Base-by-base conservation (phyloP, 1,284 basidiomycete genomes). In the Ganoderma lingzhi region DNA sequence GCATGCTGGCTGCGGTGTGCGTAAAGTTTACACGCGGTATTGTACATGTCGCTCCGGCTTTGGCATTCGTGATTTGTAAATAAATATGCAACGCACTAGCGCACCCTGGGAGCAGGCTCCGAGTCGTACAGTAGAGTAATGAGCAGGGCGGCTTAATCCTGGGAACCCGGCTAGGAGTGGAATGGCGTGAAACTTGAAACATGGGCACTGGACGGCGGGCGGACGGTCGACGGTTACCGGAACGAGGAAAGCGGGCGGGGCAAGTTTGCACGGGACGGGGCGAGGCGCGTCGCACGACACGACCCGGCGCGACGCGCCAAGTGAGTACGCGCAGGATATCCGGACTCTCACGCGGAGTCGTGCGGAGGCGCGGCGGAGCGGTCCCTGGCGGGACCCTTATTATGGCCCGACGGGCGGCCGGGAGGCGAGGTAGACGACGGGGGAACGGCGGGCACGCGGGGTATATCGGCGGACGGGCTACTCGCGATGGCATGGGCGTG, bases 291-390 rank as follows among this genome's bases (percentile, higher is more conserved):
- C 37, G 59, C 41, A 61, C 59, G 59, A 59, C 56, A 19, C 32
- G 59, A 23, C 41, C 23, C 45, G 58, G 19, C 58, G 9, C n/a
- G 59, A 41, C 23, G 37, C 15, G 59, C 39, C 23, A 41, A 61
- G 37, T 15, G 39, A 58, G 28, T 19, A 32, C 39, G 59, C 37
- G 12, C 39, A 42, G 23, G 55, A n/a, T n/a, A 32, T 56, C 55
- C 42, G 32, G 12, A 45, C 44, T 67, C 66, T 67, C 66, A 67
- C 66, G 62, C 66, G 62, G 66, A 42, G 14, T 67, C 66, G 66
- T 63, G 62, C 44, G 66, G 66, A 60, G 66, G 62, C 66, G 66
- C 62, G 37, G 66, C 53, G 62, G 53, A 19, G 55, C 62, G 62
- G 42, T 67, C 62, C 55, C 17, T 51, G 42, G 32, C 37, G 44